These are phyloP conservation scores for Lecanicillium sp. DNA, from an alignment of 2,329 filamentous ascomycete species.

Conservation along the genomic window DNA sequence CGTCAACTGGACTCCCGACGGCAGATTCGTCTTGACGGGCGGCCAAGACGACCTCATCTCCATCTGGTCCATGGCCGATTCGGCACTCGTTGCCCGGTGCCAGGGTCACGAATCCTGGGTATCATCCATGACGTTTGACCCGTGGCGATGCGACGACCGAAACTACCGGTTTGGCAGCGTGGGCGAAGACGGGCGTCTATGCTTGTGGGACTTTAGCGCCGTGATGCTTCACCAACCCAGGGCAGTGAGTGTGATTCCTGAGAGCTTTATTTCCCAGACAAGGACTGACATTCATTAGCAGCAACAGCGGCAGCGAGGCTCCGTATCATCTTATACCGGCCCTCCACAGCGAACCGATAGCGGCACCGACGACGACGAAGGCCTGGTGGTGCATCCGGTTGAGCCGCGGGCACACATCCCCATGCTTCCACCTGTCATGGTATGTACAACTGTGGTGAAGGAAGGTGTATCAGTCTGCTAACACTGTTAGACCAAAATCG, in stretches of 20 bases:
- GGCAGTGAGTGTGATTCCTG: constrained; percentile 49
- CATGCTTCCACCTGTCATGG: constrained; percentile 84
- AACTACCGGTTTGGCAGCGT: constrained; percentile 96
- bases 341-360: constrained; percentile 53
- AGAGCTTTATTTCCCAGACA: no score
- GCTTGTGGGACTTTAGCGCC: constrained; percentile 96
- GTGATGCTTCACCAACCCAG: constrained; percentile 93
- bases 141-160: constrained; percentile 91
- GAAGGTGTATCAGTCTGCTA: constrained; percentile 1
- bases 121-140: constrained; percentile 86
- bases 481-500: constrained; percentile 58
- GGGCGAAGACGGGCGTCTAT: constrained; percentile 82
- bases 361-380: constrained; percentile 45
- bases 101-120: constrained; percentile 97
- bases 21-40: constrained; percentile 89
- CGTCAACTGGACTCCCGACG: constrained; percentile 96
- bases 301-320: constrained; percentile 34
- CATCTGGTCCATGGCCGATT: constrained; percentile 87
- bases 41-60: constrained; percentile 94
- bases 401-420: constrained; percentile 79
- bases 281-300: constrained; percentile 6
- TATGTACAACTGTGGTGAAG: constrained; percentile 31
- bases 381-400: constrained; percentile 66
- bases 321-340: constrained; percentile 47
- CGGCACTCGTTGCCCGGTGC: constrained; percentile 79